Conservation (phyloP, 306 rosid genomes). For the Rosa multiflora region DNA sequence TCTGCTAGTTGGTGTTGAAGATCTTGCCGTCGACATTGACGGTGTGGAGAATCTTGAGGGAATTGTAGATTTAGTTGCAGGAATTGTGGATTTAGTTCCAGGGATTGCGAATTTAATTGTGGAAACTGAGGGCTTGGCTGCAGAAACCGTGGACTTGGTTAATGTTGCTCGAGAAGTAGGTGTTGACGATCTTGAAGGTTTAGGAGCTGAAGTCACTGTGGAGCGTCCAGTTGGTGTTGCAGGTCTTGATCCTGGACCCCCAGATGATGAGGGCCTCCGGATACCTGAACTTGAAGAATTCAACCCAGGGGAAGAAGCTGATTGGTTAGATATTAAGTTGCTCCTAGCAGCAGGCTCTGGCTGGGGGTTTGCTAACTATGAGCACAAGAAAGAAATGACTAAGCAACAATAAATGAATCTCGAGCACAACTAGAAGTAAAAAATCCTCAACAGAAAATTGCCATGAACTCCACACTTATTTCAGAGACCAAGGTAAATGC, state of each 20-base stretch:
- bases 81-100: constrained; percentile 38
- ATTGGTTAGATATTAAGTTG: constrained; percentile 60
- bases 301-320: constrained; percentile 67
- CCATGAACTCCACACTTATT: constrained; percentile 6
- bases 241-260: constrained; percentile 89
- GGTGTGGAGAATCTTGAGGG: constrained; percentile 84
- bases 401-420: constrained; percentile 20
- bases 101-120: constrained; percentile 41
- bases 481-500: constrained; percentile 4
- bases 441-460: constrained; percentile 1
- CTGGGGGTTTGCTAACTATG: constrained; percentile 77
- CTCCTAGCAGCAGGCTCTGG: constrained; percentile 57
- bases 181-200: constrained; percentile 78
- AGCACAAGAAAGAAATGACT: constrained; percentile 39
- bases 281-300: constrained; percentile 66
- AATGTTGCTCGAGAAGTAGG: constrained; percentile 76
- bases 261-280: constrained; percentile 84
- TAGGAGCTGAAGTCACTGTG: constrained; percentile 53
- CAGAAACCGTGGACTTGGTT: constrained; percentile 50
- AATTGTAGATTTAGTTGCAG: constrained; percentile 49
- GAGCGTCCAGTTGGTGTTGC: constrained; percentile 83
- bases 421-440: constrained; percentile 20
- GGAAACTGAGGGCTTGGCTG: constrained; percentile 47
- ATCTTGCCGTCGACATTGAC: constrained; percentile 70
- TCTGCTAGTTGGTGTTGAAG: constrained; percentile 86